These are phyloP conservation scores for Metschnikowia proteae DNA, from an alignment of 805 yeast genomes.

Conservation along the genomic window DNA sequence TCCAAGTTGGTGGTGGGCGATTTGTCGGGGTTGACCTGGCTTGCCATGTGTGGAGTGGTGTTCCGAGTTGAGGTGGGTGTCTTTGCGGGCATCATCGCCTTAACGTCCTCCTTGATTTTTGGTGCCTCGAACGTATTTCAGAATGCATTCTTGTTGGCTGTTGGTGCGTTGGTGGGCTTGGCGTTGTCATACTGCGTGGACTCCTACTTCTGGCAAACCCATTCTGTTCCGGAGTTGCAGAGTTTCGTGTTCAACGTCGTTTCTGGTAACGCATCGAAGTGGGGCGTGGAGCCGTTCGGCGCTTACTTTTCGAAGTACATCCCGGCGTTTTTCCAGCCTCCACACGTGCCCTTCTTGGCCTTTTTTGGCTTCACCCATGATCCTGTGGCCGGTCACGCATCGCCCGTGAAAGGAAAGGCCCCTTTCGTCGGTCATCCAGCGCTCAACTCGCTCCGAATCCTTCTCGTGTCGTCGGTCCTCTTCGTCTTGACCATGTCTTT, in stretches of 20 bases:
- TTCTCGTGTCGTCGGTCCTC: conserved; percentile 48
- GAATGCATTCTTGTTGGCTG: conserved; percentile 35
- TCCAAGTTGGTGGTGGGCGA: conserved; percentile 49
- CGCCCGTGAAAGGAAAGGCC: conserved; percentile 12
- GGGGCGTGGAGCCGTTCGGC: conserved; percentile 81
- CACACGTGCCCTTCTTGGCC: conserved; percentile 40
- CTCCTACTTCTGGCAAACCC: conserved; percentile 67
- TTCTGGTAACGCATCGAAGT: conserved; percentile 65
- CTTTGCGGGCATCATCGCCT: conserved; percentile 46
- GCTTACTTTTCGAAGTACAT: conserved; percentile 61
- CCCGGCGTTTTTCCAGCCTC: conserved; percentile 35
- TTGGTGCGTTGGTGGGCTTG: conserved; percentile 54
- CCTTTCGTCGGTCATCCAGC: conserved; percentile 27
- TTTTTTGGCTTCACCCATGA: conserved; percentile 43
- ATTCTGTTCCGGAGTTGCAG: conserved; percentile 68
- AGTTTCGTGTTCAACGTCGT: conserved; percentile 73
- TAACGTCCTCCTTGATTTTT: conserved; percentile 42
- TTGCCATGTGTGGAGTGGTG: conserved; percentile 61
- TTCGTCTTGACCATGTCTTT: conserved; percentile 66
- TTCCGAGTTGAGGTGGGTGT: conserved; percentile 71
- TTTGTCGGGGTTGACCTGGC: conserved; percentile 44
- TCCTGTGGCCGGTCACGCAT: conserved; percentile 35
- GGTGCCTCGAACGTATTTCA: conserved; percentile 44
- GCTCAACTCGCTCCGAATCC: conserved; percentile 36
- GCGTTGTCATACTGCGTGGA: conserved; percentile 52